Conservation (phyloP, 2,329 filamentous ascomycete genomes). For the Verruconis gallopava region DNA sequence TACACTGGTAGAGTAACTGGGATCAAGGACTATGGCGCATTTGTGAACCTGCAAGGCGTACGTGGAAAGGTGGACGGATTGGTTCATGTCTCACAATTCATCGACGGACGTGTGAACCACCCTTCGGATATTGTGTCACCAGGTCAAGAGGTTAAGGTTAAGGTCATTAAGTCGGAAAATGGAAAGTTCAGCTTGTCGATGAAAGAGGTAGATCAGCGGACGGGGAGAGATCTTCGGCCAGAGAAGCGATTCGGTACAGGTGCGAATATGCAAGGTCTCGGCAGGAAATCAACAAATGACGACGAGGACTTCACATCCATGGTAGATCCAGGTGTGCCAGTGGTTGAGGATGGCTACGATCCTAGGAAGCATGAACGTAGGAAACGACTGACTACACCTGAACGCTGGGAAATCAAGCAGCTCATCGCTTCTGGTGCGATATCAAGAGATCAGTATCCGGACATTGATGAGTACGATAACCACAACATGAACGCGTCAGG, state of each 20-base stretch:
- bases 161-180: constrained; percentile 77
- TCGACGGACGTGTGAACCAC: constrained; percentile 77
- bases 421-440: constrained; percentile 90
- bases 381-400: constrained; percentile 91
- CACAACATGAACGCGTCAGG: constrained; percentile 75
- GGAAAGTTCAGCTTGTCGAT: constrained; percentile 78
- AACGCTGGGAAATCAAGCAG: constrained; percentile 95
- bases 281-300: constrained; percentile 43
- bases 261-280: constrained; percentile 75
- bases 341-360: constrained; percentile 49
- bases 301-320: constrained; percentile 36
- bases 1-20: constrained; percentile 86
- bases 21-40: constrained; percentile 89
- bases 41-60: constrained; percentile 83
- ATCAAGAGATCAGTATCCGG: constrained; percentile 86
- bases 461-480: constrained; percentile 88
- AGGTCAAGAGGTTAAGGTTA: constrained; percentile 81
- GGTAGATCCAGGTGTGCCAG: constrained; percentile 41
- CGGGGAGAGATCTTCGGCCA: constrained; percentile 70
- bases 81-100: constrained; percentile 84
- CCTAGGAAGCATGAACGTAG: constrained; percentile 32
- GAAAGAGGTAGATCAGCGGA: constrained; percentile 91
- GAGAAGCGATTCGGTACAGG: constrained; percentile 74
- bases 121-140: constrained; percentile 74
- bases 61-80: constrained; percentile 82